Evolutionary conservation across 208 protist species (phyloP), one percentile per base, ranked within the genome.

Genomic region (Leishmania tropica): DNA sequence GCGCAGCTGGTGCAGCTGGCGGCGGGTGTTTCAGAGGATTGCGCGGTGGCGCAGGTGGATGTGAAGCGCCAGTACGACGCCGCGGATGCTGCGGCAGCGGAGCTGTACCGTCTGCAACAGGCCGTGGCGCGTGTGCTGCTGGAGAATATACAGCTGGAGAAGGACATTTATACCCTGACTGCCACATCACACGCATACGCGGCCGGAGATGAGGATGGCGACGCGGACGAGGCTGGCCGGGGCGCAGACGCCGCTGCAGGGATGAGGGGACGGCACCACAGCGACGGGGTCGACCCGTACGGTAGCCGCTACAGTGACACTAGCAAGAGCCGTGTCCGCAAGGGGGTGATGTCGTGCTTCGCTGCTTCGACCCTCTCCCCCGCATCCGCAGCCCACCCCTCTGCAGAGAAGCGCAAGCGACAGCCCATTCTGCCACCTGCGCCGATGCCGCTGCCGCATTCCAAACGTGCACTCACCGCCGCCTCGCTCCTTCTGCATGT

Each of bases 141-240:
- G n/a, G 79, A 83, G 45, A 96, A 93, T 71, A 83, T 92, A 35
- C 81, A 76, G 58, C 86, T 96, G 35, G 93, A 96, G 84, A 81
- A 58, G 19, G 83, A 83, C 48, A 90, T 86, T 37, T 17, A 19
- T 21, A 86, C 78, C 15, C 79, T 86, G 45, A 65, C 21, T 31
- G 40, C 21, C 58, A 42, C 76, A 4, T 40, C 70, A 3, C 17
- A 72, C 56, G 8, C 68, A 17, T 40, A n/a, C 31, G 47, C 42
- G 62, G 58, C 5, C 31, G 28, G 54, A 17, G 19, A 58, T 13
- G 73, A 62, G 7, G 51, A 40, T 13, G 53, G n/a, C 47, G 31
- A 62, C 11, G 28, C 73, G 15, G 73, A n/a, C 51, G 19, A 19
- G 5, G 11, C 31, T 37, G 72, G n/a, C 71, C n/a, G 17, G 42